Base-by-base conservation (phyloP, 345 rosid genomes). In the Dipteronia dyeriana region DNA sequence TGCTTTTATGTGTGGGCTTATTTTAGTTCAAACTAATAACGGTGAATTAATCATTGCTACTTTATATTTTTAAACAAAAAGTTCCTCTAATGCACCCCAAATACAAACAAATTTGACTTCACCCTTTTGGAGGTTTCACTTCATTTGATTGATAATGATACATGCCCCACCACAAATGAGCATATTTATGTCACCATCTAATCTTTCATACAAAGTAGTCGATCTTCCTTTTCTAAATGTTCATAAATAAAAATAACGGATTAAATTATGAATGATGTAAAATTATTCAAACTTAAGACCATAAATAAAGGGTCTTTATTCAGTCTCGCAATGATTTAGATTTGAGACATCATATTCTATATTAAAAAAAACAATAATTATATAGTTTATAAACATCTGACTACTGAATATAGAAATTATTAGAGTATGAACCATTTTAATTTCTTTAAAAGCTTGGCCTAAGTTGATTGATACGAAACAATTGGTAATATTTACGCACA, bases 21-120 rank as follows among this genome's bases (percentile, higher is more conserved):
- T 31, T 71, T 38, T 25, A 62, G 41, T 77, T 70, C 80, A 70
- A 77, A 70, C 65, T 12, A 16, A 2, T 34, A 70, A 63, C 54
- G 43, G 45, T 51, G 57, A 16, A 3, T 53, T 23, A 70, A 77
- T 70, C 75, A 77, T 70, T 61, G 14, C 23, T n/a, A 49, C 53
- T 51, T 77, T 49, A 7, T 5, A 26, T 57, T 62, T 57, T 45
- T 17, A 74, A 74, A 62, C 25, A 34, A 56, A 71, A 53, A 9
- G 65, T 0, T 16, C n/a, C n/a, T 19, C 47, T 9, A 56, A 54
- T 67, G 17, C 7, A 4, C 38, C 61, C 64, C 65, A 41, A 22
- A n/a, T 43, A 61, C 8, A 60, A 43, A 61, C 68, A 74, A 74
- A 62, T 61, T 45, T 74, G 68, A 62, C 59, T 59, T 45, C 43